Evolutionary conservation across 2,329 filamentous ascomycete species (phyloP).

Genomic region (Ophiostoma ulmi): DNA sequence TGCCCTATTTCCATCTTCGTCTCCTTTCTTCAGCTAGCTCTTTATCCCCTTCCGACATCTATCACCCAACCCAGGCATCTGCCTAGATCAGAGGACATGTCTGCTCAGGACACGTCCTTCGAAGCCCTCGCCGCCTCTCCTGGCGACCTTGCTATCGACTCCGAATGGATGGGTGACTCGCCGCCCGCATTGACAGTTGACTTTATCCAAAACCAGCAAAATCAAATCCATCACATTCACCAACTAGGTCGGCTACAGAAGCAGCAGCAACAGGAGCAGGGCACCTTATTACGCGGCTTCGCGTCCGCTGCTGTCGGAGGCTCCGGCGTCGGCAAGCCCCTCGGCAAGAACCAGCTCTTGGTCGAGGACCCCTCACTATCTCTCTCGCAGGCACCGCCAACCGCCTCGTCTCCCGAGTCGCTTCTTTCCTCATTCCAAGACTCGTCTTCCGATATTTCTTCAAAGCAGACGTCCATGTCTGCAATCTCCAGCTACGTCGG

Average conservation of each 20-base stretch:
- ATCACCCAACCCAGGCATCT: neutral
- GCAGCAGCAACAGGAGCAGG: conserved; percentile 11
- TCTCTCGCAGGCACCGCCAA: conserved; percentile 21
- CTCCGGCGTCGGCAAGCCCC: conserved; percentile 1
- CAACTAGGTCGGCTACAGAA: conserved; percentile 1
- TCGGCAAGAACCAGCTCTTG: conserved; percentile 20
- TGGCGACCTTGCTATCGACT: conserved; percentile 28
- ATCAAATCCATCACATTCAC: conserved; percentile 22
- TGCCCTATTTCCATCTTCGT: neutral
- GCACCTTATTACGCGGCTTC: conserved; percentile 13
- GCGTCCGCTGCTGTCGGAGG: conserved; percentile 14
- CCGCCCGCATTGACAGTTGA: conserved; percentile 28
- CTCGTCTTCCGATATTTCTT: conserved; percentile 47
- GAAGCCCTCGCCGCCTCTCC: conserved; percentile 29
- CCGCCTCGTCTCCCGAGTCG: conserved; percentile 28
- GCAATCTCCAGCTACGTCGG: conserved; percentile 25
- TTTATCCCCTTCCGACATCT: neutral
- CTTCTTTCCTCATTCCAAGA: conserved; percentile 39
- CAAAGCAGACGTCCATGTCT: conserved; percentile 28
- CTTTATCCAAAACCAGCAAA: conserved; percentile 27
- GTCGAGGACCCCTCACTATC: conserved; percentile 21
- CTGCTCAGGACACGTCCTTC: conserved; percentile 26
- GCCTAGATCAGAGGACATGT: conserved; percentile 24
- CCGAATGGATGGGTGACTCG: conserved; percentile 29
- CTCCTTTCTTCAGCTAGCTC: neutral